Evolutionary conservation across 2,329 filamentous ascomycete genomes (phyloP).

Genomic region (Aureobasidium sp.): DNA sequence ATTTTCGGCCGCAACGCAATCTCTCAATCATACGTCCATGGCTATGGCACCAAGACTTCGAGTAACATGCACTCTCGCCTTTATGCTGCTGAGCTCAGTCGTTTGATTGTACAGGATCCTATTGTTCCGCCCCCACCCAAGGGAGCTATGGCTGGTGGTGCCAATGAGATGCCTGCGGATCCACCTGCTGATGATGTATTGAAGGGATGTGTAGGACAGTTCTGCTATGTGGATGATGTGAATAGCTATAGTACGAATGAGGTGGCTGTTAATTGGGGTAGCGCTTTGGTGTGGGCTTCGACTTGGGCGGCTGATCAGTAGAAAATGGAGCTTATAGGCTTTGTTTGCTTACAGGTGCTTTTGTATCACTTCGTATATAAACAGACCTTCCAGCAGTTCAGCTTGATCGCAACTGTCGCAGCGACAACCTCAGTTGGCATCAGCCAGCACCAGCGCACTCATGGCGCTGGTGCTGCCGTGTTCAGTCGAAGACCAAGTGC

Average conservation of each 20-base stretch:
- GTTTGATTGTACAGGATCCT: neutral
- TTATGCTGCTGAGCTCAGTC: constrained; percentile 9
- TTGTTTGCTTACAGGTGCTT: neutral
- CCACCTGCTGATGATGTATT: constrained; percentile 14
- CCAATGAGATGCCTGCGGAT: constrained; percentile 5
- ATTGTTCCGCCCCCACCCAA: neutral
- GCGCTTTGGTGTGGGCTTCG: constrained; percentile 10
- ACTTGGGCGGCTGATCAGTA: constrained; percentile 12
- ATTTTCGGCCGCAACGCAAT: constrained; percentile 12
- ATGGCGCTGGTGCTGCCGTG: no score
- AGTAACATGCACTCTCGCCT: constrained; percentile 11
- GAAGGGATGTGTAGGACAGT: constrained; percentile 6
- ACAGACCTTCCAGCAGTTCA: neutral
- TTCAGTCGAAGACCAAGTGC: no score
- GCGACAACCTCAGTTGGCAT: no score
- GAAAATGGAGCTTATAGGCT: neutral
- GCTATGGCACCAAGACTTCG: constrained; percentile 11
- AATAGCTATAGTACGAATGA: constrained; percentile 12
- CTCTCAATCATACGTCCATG: constrained; percentile 11
- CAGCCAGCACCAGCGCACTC: no score
- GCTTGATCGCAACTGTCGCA: no score
- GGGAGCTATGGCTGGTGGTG: constrained; percentile 11
- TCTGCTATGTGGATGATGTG: constrained; percentile 14
- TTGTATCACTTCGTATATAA: neutral
- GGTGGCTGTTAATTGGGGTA: constrained; percentile 13